Conservation (phyloP, 148 eudicot genomes). For the Chenopodium formosanum region DNA sequence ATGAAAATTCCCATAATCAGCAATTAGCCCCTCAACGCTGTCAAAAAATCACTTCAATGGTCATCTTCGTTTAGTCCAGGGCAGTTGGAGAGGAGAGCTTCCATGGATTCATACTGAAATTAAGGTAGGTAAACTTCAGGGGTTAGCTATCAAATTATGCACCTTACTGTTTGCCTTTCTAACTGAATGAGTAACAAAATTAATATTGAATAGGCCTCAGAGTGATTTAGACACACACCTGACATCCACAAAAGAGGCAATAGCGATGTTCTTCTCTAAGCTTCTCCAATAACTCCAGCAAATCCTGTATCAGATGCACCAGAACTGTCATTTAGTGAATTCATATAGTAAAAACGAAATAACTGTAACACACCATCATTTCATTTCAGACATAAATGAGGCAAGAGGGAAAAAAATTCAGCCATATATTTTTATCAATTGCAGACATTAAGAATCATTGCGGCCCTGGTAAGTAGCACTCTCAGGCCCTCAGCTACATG, state of each 20-base stretch:
- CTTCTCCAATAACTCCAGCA: slow-evolving; percentile 58
- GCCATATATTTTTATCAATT: too few species aligned
- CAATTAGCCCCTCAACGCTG: not conserved
- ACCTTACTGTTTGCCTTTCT: not conserved
- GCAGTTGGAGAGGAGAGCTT: slow-evolving; percentile 60
- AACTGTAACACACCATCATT: not conserved
- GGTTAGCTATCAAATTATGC: not conserved
- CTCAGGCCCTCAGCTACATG: not conserved
- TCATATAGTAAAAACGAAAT: not conserved
- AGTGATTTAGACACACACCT: slow-evolving; percentile 42
- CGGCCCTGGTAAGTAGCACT: not conserved
- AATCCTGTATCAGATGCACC: slow-evolving; percentile 58
- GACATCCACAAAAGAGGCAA: slow-evolving; percentile 95
- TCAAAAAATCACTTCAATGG: slow-evolving; percentile 38
- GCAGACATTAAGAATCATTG: not conserved
- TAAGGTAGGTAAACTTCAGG: slow-evolving; percentile 8
- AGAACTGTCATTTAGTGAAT: slow-evolving; percentile 8
- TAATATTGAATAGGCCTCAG: not conserved
- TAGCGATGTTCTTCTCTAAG: slow-evolving; percentile 76
- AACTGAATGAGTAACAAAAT: not conserved
- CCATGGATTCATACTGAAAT: slow-evolving; percentile 77
- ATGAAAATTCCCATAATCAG: not conserved
- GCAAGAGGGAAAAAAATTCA: not conserved
- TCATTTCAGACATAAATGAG: not conserved
- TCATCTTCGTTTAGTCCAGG: slow-evolving; percentile 87